Conservation (phyloP, 2,329 filamentous ascomycete genomes). For the Pseudogymnoascus sp. region DNA sequence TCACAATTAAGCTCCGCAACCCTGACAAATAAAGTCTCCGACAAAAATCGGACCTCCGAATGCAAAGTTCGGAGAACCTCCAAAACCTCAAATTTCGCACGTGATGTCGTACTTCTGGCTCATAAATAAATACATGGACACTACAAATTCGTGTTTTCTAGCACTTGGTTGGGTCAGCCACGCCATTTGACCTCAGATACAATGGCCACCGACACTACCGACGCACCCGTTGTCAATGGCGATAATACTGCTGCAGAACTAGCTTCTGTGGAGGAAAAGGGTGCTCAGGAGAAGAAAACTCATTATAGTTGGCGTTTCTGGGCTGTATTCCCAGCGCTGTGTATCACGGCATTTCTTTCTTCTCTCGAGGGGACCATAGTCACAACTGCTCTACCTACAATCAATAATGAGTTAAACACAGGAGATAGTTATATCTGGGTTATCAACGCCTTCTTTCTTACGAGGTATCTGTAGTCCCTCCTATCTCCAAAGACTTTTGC, state of each 20-base stretch:
- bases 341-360: slow-evolving; percentile 19
- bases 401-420: slow-evolving; percentile 34
- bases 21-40: not conserved
- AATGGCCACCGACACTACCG: not conserved
- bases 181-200: not conserved
- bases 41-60: not conserved
- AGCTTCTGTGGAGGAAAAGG: not conserved
- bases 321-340: slow-evolving; percentile 13
- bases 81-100: not conserved
- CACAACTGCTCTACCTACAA: slow-evolving; percentile 32
- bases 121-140: not conserved
- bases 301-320: slow-evolving; percentile 18
- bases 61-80: not conserved
- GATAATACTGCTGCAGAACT: not conserved
- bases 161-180: not conserved
- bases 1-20: not conserved
- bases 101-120: not conserved
- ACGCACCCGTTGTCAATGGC: not conserved
- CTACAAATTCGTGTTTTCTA: not conserved
- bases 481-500: not conserved
- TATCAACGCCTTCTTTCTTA: slow-evolving; percentile 35
- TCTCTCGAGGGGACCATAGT: slow-evolving; percentile 32
- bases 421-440: slow-evolving; percentile 46
- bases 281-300: not conserved
- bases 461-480: not conserved